These are phyloP conservation scores for Quaeritorhiza haematococci DNA, from an alignment of 371 early-diverging fungal species.

Conservation along the genomic window DNA sequence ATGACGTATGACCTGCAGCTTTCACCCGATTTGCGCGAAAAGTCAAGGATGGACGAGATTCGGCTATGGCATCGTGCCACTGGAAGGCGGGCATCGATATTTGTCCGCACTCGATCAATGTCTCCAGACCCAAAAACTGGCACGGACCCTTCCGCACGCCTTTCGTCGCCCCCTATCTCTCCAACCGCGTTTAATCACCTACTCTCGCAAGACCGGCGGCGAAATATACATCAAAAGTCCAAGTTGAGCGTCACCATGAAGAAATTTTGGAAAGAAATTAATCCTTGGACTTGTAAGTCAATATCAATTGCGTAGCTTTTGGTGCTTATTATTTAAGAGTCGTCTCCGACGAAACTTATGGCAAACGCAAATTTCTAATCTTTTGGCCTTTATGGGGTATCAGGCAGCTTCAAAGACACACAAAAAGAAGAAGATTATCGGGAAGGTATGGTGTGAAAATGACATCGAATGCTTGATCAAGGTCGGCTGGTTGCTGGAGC, in stretches of 20 bases:
- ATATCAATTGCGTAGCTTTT: background rate
- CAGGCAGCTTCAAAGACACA: slow-evolving; percentile 9
- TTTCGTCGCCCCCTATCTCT: no score
- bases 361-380: background rate
- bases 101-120: no score
- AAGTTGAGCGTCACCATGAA: slow-evolving; percentile 10
- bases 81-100: no score
- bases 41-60: background rate
- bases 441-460: no score
- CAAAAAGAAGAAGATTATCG: slow-evolving; percentile 15
- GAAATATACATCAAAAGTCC: slow-evolving; percentile 7
- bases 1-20: slow-evolving; percentile 9
- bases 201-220: no score
- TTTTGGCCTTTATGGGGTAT: background rate
- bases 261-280: slow-evolving; percentile 12
- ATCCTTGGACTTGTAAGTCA: slow-evolving; percentile 9
- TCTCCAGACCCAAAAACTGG: no score
- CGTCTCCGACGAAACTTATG: no score
- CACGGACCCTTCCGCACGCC: no score
- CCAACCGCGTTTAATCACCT: no score
- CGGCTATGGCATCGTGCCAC: background rate
- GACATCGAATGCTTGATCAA: no score
- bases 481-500: no score
- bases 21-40: background rate
- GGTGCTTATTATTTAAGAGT: no score